These are phyloP conservation scores for Lablab purpureus DNA, from an alignment of 306 rosid genomes.

Conservation along the genomic window DNA sequence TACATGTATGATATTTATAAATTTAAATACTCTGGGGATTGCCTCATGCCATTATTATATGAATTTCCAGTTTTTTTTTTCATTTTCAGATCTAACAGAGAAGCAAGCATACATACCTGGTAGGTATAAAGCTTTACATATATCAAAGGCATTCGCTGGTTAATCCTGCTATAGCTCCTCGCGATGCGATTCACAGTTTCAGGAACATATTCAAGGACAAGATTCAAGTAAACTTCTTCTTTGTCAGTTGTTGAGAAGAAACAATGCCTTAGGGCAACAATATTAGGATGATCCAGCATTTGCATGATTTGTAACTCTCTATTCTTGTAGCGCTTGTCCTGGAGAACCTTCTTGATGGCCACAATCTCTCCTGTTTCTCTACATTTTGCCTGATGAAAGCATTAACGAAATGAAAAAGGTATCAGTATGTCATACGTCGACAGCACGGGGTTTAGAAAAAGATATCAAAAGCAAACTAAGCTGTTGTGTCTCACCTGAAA, in stretches of 20 bases:
- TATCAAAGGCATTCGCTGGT: constrained; percentile 94
- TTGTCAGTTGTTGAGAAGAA: constrained; percentile 95
- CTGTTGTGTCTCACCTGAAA: constrained; percentile 68
- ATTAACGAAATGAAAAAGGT: constrained; percentile 16
- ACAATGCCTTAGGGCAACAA: constrained; percentile 88
- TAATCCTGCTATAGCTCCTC: constrained; percentile 84
- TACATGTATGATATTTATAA: constrained; percentile 1
- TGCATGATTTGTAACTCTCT: constrained; percentile 99
- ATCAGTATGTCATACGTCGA: constrained; percentile 7
- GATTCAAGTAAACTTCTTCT: constrained; percentile 93
- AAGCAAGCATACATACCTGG: constrained; percentile 67
- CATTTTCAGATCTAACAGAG: not conserved
- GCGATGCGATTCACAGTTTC: constrained; percentile 92
- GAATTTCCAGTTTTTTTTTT: constrained; percentile 28
- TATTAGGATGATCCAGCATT: constrained; percentile 98
- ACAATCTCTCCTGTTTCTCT: constrained; percentile 99
- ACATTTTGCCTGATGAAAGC: constrained; percentile 81
- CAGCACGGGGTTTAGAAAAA: constrained; percentile 25
- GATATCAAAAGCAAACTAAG: constrained; percentile 33
- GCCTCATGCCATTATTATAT: not conserved
- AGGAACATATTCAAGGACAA: constrained; percentile 96
- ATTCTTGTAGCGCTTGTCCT: constrained; percentile 98
- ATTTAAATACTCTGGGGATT: constrained; percentile 7
- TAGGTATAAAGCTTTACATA: constrained; percentile 95
- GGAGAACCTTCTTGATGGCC: constrained; percentile 98